Evolutionary conservation across 1,284 basidiomycete genomes (phyloP).

Genomic region (Leccinum variabile): DNA sequence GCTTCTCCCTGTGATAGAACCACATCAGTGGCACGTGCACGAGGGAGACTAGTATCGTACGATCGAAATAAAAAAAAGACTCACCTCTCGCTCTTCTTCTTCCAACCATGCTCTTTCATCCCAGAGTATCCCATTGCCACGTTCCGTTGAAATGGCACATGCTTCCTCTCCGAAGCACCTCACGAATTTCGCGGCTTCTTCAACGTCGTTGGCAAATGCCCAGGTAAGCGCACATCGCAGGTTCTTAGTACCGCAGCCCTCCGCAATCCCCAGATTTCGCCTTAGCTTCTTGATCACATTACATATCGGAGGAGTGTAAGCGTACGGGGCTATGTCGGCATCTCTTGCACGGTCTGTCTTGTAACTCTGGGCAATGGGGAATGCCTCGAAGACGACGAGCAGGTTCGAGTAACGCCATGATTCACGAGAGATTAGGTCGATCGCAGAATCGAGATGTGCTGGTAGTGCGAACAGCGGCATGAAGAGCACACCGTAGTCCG

Average conservation of each 20-base stretch:
- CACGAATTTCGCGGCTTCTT: conserved; percentile 53
- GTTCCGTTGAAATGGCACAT: conserved; percentile 43
- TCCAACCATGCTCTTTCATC: conserved; percentile 59
- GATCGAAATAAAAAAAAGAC: conserved; percentile 13
- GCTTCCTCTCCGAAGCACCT: conserved; percentile 59
- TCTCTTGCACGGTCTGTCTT: conserved; percentile 19
- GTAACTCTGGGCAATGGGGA: conserved; percentile 45
- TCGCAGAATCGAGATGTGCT: conserved; percentile 44
- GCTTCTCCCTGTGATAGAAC: conserved; percentile 49
- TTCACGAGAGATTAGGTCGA: conserved; percentile 33
- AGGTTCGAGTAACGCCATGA: conserved; percentile 61
- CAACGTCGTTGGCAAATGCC: conserved; percentile 60
- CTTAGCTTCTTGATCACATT: conserved; percentile 65
- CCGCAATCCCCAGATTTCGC: conserved; percentile 57
- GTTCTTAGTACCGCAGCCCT: conserved; percentile 53
- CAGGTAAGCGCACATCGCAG: conserved; percentile 43
- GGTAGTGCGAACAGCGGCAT: conserved; percentile 58
- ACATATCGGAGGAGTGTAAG: conserved; percentile 62
- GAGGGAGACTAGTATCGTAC: background rate
- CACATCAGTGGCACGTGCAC: conserved; percentile 17
- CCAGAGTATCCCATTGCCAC: conserved; percentile 49
- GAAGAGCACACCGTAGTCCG: conserved; percentile 56
- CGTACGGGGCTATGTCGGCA: conserved; percentile 28
- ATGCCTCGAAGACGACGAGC: conserved; percentile 65
- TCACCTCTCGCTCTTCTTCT: conserved; percentile 50